Evolutionary conservation across 176 grass and related monocot species (phyloP).

Genomic region (Phoenix roebelenii): DNA sequence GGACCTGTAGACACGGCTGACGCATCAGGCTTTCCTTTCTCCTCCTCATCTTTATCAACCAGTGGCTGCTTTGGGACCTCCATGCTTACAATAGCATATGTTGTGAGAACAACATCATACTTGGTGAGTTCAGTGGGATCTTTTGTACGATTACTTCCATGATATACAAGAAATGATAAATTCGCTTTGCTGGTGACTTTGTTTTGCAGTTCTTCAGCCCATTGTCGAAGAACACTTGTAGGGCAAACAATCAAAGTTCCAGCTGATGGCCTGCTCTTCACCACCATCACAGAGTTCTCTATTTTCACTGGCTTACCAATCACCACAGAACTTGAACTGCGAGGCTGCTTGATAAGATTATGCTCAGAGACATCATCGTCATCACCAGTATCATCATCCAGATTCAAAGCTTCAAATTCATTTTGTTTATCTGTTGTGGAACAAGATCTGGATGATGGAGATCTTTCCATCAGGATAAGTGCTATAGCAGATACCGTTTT

Average conservation of each 20-base stretch:
- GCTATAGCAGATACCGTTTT: conserved; percentile 95
- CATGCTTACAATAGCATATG: conserved; percentile 97
- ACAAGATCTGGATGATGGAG: conserved; percentile 37
- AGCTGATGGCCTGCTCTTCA: conserved; percentile 70
- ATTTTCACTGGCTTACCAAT: conserved; percentile 25
- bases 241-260: conserved; percentile 97
- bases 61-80: conserved; percentile 92
- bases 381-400: conserved; percentile 65
- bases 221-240: conserved; percentile 92
- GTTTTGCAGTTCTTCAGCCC: conserved; percentile 87
- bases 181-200: conserved; percentile 82
- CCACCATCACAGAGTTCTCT: conserved; percentile 29
- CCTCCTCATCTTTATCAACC: conserved; percentile 76
- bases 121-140: conserved; percentile 81
- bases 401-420: conserved; percentile 66
- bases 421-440: conserved; percentile 27
- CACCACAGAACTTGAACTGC: conserved; percentile 17
- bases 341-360: conserved; percentile 30
- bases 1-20: conserved; percentile 27
- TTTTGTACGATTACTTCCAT: conserved; percentile 85
- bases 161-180: conserved; percentile 83
- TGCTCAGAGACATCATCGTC: conserved; percentile 33
- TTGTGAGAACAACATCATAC: conserved; percentile 97
- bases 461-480: conserved; percentile 81
- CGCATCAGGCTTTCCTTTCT: conserved; percentile 62